Evolutionary conservation across 2,329 filamentous ascomycete species (phyloP).

Genomic region (Nigrospora sphaerica): DNA sequence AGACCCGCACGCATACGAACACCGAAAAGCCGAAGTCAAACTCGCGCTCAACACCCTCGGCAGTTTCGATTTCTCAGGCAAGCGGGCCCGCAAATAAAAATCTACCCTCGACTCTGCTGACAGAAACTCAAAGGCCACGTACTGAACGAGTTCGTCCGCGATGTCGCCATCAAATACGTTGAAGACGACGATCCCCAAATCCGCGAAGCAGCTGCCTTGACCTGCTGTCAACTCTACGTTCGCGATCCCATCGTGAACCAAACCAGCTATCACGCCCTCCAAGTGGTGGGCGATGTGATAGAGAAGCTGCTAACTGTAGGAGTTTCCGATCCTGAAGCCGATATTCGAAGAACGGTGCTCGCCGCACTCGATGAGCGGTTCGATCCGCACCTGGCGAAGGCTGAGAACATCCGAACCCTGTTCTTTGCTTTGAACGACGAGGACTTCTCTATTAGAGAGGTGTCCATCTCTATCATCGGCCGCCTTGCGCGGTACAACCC

Average conservation of each 20-base stretch:
- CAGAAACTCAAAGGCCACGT: constrained; percentile 56
- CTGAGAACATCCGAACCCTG: constrained; percentile 91
- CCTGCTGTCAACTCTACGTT: constrained; percentile 95
- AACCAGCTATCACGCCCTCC: constrained; percentile 91
- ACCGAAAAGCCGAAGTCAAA: constrained; percentile 79
- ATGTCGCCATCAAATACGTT: constrained; percentile 96
- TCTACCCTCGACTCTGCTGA: constrained; percentile 1
- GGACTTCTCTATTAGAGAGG: constrained; percentile 84
- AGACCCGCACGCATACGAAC: constrained; percentile 74
- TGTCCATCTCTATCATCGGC: constrained; percentile 92
- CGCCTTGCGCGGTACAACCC: constrained; percentile 87
- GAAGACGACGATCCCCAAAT: constrained; percentile 94
- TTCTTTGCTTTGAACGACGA: constrained; percentile 97
- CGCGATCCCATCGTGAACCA: constrained; percentile 97
- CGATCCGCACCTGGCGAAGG: constrained; percentile 91
- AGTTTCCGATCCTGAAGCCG: constrained; percentile 83
- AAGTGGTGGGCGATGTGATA: constrained; percentile 96
- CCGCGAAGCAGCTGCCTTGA: constrained; percentile 87
- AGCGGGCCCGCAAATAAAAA: constrained; percentile 4
- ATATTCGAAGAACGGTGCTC: constrained; percentile 83
- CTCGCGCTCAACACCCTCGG: constrained; percentile 89
- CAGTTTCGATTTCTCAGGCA: constrained; percentile 87
- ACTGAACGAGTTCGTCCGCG: constrained; percentile 95
- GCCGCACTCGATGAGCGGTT: constrained; percentile 88
- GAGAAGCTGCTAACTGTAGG: constrained; percentile 93